Percentiles rank a stretch among this genome's conserved stretches.
These are phyloP conservation scores for Candida neerlandica DNA, from an alignment of 1,139 yeast species.

Conservation along the genomic window DNA sequence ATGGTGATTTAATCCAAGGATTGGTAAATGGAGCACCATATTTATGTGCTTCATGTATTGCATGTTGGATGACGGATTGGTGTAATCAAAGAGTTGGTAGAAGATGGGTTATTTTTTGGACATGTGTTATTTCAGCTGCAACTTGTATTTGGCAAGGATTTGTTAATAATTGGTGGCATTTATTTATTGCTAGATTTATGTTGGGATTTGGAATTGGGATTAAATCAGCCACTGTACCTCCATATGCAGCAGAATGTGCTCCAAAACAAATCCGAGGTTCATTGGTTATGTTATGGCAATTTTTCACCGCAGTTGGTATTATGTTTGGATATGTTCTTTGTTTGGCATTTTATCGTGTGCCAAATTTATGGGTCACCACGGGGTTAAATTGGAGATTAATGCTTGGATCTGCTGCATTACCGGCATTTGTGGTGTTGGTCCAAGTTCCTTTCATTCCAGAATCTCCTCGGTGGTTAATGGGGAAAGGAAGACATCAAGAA, in stretches of 20 bases:
- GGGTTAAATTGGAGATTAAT: conserved; percentile 76
- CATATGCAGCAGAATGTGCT: conserved; percentile 78
- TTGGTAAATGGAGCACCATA: conserved; percentile 83
- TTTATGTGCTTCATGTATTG: conserved; percentile 66
- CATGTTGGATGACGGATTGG: conserved; percentile 76
- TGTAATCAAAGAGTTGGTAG: conserved; percentile 68
- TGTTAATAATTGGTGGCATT: conserved; percentile 72
- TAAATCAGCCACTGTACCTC: conserved; percentile 80
- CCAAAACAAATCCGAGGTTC: conserved; percentile 80
- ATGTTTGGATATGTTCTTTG: conserved; percentile 77
- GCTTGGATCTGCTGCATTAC: conserved; percentile 77
- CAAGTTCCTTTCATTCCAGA: conserved; percentile 77
- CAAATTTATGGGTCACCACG: conserved; percentile 41
- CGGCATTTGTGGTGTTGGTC: conserved; percentile 65
- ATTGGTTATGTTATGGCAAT: conserved; percentile 86
- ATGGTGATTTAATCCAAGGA: conserved; percentile 72
- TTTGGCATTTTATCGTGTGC: conserved; percentile 53
- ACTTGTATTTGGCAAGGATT: conserved; percentile 82
- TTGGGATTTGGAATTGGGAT: conserved; percentile 83
- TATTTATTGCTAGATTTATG: conserved; percentile 70
- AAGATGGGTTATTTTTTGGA: conserved; percentile 70
- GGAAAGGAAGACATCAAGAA: conserved; percentile 58
- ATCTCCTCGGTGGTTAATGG: conserved; percentile 81
- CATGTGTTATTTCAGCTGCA: conserved; percentile 64
- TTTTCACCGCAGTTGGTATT: conserved; percentile 86